Evolutionary conservation across 2,329 filamentous ascomycete genomes (phyloP), one percentile per base, ranked within the genome.

Genomic region (Knufia fluminis): DNA sequence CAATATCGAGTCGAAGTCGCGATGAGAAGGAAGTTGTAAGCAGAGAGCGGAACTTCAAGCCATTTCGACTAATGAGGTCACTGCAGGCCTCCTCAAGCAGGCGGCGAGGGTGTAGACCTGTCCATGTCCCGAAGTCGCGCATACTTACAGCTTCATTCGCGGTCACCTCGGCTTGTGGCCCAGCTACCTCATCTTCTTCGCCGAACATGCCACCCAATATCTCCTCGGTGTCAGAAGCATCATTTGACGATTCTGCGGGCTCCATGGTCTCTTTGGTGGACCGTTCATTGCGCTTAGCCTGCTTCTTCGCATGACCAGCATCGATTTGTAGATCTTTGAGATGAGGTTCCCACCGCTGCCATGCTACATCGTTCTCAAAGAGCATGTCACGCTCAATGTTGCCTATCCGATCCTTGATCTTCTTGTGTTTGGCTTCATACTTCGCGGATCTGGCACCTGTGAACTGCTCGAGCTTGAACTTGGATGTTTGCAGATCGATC

Each of bases 81-180:
- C 85, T 83, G 64, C 90, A 94, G n/a, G 86, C 79, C 64, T 96
- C 90, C 64, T 96, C 89, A 10, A 97, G 69, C 23, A 86, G 75
- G 56, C 85, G 77, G 54, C 80, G 78, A 14, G 91, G 90, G 58
- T 72, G 85, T 24, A 94, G 68, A 6, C 91, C 90, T 12, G 78
- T 78, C 72, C 81, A 82, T 64, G 87, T 88, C 1, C 87, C 89
- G 72, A 97, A 96, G 60, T 96, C 85, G 38, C 86, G 76, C 43
- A 94, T 76, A 1, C 71, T 75, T 3, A 88, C 66, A 50, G 76
- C 80, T 4, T 70, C 63, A 1, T 79, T 75, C 55, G 22, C 32
- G 23, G 41, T 24, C 10, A 33, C 16, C 10, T 8, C 33, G n/a
- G 44, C 55, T 43, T 33, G 53, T 49, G 48, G 59, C 61, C 61